A percentile compares a stretch with the other conserved stretches of the same genome.
phyloP scores from a whole-genome alignment of 768 basidiomycete species.

The Royoungia palumana region DNA sequence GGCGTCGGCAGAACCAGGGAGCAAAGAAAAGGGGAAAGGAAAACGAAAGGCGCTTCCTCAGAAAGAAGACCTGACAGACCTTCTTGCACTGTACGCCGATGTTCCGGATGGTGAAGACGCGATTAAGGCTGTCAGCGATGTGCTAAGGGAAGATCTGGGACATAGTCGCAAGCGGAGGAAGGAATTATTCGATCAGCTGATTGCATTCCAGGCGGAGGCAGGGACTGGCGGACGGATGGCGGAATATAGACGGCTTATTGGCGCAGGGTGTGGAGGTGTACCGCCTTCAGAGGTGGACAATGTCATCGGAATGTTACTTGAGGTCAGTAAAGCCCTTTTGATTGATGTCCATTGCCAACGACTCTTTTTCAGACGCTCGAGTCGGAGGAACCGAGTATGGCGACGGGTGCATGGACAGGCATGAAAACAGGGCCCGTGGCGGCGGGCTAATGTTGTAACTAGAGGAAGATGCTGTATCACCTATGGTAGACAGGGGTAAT shows the following conservation, averaged over 20 bases:
- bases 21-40: conserved; percentile 49
- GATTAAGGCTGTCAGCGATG: conserved; percentile 53
- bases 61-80: conserved; percentile 62
- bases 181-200: conserved; percentile 70
- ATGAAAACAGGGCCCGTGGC: conserved; percentile 22
- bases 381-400: conserved; percentile 73
- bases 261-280: conserved; percentile 85
- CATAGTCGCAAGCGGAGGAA: conserved; percentile 67
- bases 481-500: conserved; percentile 3
- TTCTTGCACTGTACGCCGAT: conserved; percentile 54
- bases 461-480: too few relatives aligned
- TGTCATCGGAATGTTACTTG: conserved; percentile 78
- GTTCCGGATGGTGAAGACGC: conserved; percentile 57
- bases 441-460: conserved; percentile 15
- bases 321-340: conserved; percentile 46
- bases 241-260: conserved; percentile 86
- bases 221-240: conserved; percentile 88
- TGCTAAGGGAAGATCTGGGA: conserved; percentile 59
- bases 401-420: conserved; percentile 41
- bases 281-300: conserved; percentile 85
- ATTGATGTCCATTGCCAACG: too few relatives aligned
- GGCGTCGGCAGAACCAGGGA: too few relatives aligned
- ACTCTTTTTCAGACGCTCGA: conserved; percentile 75
- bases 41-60: conserved; percentile 50
- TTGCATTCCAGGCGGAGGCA: conserved; percentile 80